Conservation (phyloP, 805 yeast species). For the Yarrowia alimentaria region DNA sequence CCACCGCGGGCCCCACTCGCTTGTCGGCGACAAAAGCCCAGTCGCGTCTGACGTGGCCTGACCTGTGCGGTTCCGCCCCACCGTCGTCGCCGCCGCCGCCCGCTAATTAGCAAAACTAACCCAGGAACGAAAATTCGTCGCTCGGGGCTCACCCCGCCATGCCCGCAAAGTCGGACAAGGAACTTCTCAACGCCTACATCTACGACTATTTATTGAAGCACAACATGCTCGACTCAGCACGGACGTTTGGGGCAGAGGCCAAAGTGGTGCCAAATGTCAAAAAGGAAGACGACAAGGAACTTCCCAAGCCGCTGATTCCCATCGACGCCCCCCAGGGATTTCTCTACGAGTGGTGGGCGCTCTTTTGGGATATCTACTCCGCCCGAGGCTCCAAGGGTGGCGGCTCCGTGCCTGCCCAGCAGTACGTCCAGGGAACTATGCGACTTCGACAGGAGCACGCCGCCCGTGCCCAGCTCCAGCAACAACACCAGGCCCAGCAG, state of each 20-base stretch:
- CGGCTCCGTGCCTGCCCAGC: slow-evolving; percentile 57
- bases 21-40: too few relatives aligned
- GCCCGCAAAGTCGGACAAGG: slow-evolving; percentile 33
- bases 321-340: slow-evolving; percentile 88
- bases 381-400: slow-evolving; percentile 71
- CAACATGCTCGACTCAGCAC: slow-evolving; percentile 68
- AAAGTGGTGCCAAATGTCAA: slow-evolving; percentile 46
- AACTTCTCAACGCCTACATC: slow-evolving; percentile 68
- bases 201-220: slow-evolving; percentile 81
- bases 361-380: slow-evolving; percentile 90
- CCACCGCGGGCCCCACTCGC: too few relatives aligned
- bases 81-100: slow-evolving; percentile 2
- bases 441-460: slow-evolving; percentile 41
- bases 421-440: slow-evolving; percentile 59
- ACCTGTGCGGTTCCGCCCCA: not conserved
- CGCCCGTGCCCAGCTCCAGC: slow-evolving; percentile 28
- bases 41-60: too few relatives aligned
- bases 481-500: slow-evolving; percentile 35
- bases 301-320: slow-evolving; percentile 35
- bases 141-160: slow-evolving; percentile 27
- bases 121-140: slow-evolving; percentile 27
- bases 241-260: slow-evolving; percentile 71
- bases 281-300: slow-evolving; percentile 30
- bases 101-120: slow-evolving; percentile 1
- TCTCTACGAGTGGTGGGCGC: slow-evolving; percentile 92